Evolutionary conservation across 306 rosid species (phyloP).

Genomic region (Quercus rubra): DNA sequence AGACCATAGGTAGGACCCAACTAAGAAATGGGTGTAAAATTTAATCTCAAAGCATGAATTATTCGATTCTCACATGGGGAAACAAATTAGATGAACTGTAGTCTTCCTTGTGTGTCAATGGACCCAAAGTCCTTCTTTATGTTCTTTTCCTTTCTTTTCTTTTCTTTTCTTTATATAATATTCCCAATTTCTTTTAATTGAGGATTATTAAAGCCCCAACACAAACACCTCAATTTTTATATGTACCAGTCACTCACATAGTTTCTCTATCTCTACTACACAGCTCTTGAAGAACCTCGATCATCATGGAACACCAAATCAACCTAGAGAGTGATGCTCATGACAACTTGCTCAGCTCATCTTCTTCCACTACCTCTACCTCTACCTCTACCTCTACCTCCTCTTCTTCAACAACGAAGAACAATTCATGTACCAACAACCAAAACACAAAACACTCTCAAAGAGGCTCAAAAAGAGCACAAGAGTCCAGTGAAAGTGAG

Average conservation of each 20-base stretch:
- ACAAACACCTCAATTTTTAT: slow-evolving; percentile 26
- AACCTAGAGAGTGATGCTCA: slow-evolving; percentile 55
- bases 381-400: slow-evolving; percentile 21
- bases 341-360: slow-evolving; percentile 23
- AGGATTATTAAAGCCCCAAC: slow-evolving; percentile 32
- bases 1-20: slow-evolving; percentile 12
- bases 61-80: slow-evolving; percentile 63
- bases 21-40: not conserved
- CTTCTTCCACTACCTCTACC: slow-evolving; percentile 2
- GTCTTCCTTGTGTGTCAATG: slow-evolving; percentile 26
- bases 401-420: slow-evolving; percentile 8
- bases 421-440: slow-evolving; percentile 21
- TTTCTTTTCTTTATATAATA: slow-evolving; percentile 16
- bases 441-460: not conserved
- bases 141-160: slow-evolving; percentile 20
- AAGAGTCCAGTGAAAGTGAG: slow-evolving; percentile 22
- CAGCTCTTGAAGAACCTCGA: not conserved
- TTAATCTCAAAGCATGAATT: slow-evolving; percentile 11
- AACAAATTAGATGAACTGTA: slow-evolving; percentile 60
- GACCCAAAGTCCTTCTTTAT: slow-evolving; percentile 39
- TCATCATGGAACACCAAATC: slow-evolving; percentile 37
- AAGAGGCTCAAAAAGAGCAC: slow-evolving; percentile 16
- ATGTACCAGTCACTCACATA: slow-evolving; percentile 33
- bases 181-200: slow-evolving; percentile 1
- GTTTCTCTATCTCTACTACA: slow-evolving; percentile 28